Evolutionary conservation across 2,329 filamentous ascomycete genomes (phyloP).

Genomic region (Neonectria sp.): DNA sequence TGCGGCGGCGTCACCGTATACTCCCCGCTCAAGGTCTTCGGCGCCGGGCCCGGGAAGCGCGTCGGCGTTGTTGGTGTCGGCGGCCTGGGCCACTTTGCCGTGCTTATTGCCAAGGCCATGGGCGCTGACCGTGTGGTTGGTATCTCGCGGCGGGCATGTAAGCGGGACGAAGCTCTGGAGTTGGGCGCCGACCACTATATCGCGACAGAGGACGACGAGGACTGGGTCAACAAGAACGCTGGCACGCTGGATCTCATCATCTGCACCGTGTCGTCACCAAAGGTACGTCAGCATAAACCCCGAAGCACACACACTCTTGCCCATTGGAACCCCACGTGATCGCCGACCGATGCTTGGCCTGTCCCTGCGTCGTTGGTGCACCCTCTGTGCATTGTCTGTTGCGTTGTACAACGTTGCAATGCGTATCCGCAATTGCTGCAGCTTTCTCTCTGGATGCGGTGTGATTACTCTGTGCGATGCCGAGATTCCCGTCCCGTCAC

Average conservation of each 20-base stretch:
- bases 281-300: conserved; percentile 27
- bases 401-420: conserved; percentile 11
- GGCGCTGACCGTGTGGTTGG: conserved; percentile 69
- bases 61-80: conserved; percentile 81
- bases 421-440: background rate
- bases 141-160: conserved; percentile 69
- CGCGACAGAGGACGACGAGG: conserved; percentile 64
- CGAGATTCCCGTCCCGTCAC: background rate
- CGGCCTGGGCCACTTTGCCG: conserved; percentile 77
- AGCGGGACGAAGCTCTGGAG: conserved; percentile 67
- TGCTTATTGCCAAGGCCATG: conserved; percentile 76
- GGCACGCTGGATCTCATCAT: conserved; percentile 80
- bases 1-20: conserved; percentile 87
- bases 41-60: conserved; percentile 81
- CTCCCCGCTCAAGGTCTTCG: conserved; percentile 81
- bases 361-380: background rate
- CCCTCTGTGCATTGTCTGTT: background rate
- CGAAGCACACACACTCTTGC: background rate
- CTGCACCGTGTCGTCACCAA: conserved; percentile 74
- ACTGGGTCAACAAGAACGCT: conserved; percentile 67
- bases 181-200: conserved; percentile 72
- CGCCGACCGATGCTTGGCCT: background rate
- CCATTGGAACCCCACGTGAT: background rate
- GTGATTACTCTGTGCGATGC: conserved; percentile 1
- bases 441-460: background rate